A percentile compares a stretch with the other conserved stretches of the same genome.
Conservation (phyloP, 257 asterid genomes). For the Solanum medicagineum region DNA sequence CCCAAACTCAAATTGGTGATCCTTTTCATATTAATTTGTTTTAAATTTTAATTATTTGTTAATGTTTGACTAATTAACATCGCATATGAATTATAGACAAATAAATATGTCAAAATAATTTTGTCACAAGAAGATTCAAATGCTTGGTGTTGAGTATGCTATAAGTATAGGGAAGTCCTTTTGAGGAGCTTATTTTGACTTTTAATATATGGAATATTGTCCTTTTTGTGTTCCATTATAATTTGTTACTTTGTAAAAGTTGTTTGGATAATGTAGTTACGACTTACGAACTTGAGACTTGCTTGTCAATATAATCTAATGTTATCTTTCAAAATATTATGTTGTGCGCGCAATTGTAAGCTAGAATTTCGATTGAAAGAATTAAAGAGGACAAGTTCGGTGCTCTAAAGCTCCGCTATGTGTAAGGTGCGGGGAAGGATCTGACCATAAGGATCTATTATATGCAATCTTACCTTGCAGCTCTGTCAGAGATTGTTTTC, state of each 20-base stretch:
- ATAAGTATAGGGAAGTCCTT: background rate
- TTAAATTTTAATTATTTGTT: too few relatives aligned
- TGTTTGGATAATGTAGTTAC: background rate
- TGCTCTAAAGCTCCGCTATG: too few relatives aligned
- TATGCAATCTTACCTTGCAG: too few relatives aligned
- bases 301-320: background rate
- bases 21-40: too few relatives aligned
- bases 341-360: background rate
- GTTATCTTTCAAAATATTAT: background rate
- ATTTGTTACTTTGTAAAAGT: background rate
- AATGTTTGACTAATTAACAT: too few relatives aligned
- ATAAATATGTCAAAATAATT: too few relatives aligned
- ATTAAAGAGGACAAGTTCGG: too few relatives aligned
- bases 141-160: background rate
- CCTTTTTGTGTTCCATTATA: background rate
- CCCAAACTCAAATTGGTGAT: too few relatives aligned
- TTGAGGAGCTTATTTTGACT: background rate
- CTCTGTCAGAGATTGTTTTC: too few relatives aligned
- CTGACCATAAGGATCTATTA: too few relatives aligned
- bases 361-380: background rate
- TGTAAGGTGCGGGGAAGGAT: fast-evolving
- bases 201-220: background rate
- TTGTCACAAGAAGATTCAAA: too few relatives aligned
- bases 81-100: too few relatives aligned
- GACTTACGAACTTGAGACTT: background rate